phyloP scores from a whole-genome alignment of 1,284 basidiomycete species.

The Ustanciosporium gigantosporum region DNA sequence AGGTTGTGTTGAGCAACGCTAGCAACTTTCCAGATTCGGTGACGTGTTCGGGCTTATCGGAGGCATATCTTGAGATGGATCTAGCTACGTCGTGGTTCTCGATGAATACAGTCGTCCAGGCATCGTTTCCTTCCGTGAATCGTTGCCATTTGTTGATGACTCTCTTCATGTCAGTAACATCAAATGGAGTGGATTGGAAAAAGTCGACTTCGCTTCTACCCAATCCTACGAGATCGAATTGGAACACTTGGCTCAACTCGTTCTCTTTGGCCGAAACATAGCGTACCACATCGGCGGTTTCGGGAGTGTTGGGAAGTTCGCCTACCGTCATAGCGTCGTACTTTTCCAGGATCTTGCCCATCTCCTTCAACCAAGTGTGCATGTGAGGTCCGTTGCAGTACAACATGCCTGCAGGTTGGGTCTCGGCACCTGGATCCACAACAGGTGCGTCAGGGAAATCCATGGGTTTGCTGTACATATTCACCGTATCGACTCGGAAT shows the following conservation, averaged over 20 bases:
- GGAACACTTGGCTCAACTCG: slow-evolving; percentile 69
- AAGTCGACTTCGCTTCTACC: slow-evolving; percentile 61
- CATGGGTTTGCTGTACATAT: slow-evolving; percentile 55
- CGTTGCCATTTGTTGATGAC: slow-evolving; percentile 69
- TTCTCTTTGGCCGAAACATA: slow-evolving; percentile 70
- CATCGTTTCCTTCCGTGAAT: slow-evolving; percentile 36
- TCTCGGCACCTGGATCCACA: slow-evolving; percentile 66
- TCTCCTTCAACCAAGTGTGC: slow-evolving; percentile 71
- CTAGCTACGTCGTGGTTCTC: slow-evolving; percentile 74
- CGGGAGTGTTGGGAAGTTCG: slow-evolving; percentile 64
- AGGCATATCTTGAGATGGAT: slow-evolving; percentile 68
- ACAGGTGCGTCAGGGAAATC: slow-evolving; percentile 58
- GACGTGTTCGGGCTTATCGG: slow-evolving; percentile 68
- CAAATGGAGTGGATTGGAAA: slow-evolving; percentile 66
- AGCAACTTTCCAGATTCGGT: slow-evolving; percentile 70
- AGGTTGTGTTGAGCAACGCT: slow-evolving; percentile 68
- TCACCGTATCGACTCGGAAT: slow-evolving; percentile 64
- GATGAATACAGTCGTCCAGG: slow-evolving; percentile 47
- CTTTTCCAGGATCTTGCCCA: slow-evolving; percentile 64
- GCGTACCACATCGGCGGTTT: slow-evolving; percentile 65
- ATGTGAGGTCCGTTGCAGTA: slow-evolving; percentile 62
- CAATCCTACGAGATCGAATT: slow-evolving; percentile 70
- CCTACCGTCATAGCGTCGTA: slow-evolving; percentile 70
- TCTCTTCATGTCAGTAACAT: slow-evolving; percentile 67
- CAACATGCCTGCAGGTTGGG: slow-evolving; percentile 67